A percentile compares a stretch with the other conserved stretches of the same genome.
Conservation (phyloP, 345 rosid species). For the Camelina hispida region DNA sequence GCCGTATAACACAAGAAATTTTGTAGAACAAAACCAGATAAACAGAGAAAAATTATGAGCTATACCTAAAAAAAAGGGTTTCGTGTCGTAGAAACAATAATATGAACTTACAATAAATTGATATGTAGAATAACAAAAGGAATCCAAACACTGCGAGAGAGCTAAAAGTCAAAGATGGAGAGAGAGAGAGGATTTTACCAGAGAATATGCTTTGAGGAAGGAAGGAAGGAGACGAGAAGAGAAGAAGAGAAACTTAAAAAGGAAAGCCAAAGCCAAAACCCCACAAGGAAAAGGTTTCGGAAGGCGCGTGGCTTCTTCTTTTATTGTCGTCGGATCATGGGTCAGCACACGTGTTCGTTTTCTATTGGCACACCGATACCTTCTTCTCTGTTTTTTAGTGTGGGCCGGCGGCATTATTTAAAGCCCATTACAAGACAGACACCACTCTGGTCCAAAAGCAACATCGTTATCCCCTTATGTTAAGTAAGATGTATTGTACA, state of each 20-base stretch:
- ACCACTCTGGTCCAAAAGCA: constrained; percentile 10
- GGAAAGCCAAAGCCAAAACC: constrained; percentile 3
- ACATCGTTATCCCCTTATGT: constrained; percentile 21
- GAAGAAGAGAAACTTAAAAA: neutral
- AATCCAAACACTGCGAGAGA: constrained; percentile 7
- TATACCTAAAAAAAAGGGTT: constrained; percentile 10
- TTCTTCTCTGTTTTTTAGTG: neutral
- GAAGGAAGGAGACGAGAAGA: constrained; percentile 29
- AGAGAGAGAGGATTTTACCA: constrained; percentile 30
- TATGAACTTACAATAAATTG: constrained; percentile 6
- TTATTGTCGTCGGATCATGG: constrained; percentile 31
- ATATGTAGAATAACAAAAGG: constrained; percentile 4
- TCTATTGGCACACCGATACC: neutral
- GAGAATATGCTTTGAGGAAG: constrained; percentile 33
- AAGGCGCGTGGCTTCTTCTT: constrained; percentile 31
- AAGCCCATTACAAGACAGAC: constrained; percentile 6
- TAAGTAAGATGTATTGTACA: no score
- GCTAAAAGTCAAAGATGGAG: constrained; percentile 21
- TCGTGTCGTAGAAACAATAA: constrained; percentile 35
- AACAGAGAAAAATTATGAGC: neutral
- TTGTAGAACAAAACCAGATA: neutral
- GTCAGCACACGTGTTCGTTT: constrained; percentile 12
- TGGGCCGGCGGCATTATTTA: neutral
- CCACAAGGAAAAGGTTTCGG: constrained; percentile 32
- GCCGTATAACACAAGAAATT: neutral